Base-by-base conservation (phyloP, 2,329 filamentous ascomycete genomes). In the Raffaelea deltoideospora region DNA sequence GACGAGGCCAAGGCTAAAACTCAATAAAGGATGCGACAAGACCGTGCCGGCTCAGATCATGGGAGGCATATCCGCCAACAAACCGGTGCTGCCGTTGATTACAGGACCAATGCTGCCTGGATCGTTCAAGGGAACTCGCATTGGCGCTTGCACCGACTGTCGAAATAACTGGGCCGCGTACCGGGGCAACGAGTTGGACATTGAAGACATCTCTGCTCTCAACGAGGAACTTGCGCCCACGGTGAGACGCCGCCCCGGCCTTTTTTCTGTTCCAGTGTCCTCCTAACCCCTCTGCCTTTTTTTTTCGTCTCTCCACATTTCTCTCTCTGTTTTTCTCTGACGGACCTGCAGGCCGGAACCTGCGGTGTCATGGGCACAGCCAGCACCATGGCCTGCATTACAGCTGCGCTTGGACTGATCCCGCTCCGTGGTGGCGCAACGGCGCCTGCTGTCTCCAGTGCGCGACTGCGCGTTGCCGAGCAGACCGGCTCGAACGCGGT, bases 351-450 rank as follows among this genome's bases (percentile, higher is more conserved):
- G n/a, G 72, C 75, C 2, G 85, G 85, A 22, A 86, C 83, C 1
- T 93, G 85, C 45, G 84, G 84, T 33, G 85, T 87, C 15, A 93
- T 93, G 85, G 90, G 84, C 44, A 93, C 85, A 0, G 85, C 85
- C 7, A 88, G 85, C 50, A 92, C 84, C 2, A 88, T 93, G 82
- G 81, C 83, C 1, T 87, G 81, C 6, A 72, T 84, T 14, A 79
- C 87, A 18, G 83, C 85, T 42, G 83, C 75, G 0, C 76, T 93
- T 47, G 85, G 85, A n/a, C 64, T 92, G 45, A 79, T 82, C 40
- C 67, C 87, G 1, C 77, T 86, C 8, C 33, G 33, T 5, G 74
- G 75, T 6, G 84, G 80, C 0, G 83, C 82, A 1, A 81, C 80
- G 0, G 84, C 80, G 0, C 81, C 84, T 0, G 85, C 85, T 1